A percentile compares a stretch with the other conserved stretches of the same genome.
phyloP scores from a whole-genome alignment of 1,139 yeast genomes.

The Yamadazyma pseudoaaseri region DNA sequence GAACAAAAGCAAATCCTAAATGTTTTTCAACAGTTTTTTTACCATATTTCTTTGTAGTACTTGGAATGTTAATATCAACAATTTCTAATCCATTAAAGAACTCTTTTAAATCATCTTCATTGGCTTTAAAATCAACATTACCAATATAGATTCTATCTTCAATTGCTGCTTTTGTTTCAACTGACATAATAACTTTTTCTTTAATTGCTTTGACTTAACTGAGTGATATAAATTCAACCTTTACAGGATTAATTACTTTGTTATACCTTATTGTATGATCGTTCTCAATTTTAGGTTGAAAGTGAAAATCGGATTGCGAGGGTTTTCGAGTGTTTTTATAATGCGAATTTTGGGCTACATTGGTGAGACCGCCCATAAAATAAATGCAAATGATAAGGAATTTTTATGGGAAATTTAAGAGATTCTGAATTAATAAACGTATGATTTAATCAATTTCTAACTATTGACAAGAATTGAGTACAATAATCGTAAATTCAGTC shows the following conservation, averaged over 20 bases:
- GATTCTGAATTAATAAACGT: too few relatives aligned
- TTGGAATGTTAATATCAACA: slow-evolving; percentile 42
- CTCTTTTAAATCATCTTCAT: slow-evolving; percentile 50
- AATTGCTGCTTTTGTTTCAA: slow-evolving; percentile 28
- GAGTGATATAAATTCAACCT: slow-evolving; percentile 1
- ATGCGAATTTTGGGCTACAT: slow-evolving; percentile 4
- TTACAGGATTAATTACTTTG: background rate
- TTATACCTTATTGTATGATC: too few relatives aligned
- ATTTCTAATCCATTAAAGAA: slow-evolving; percentile 40
- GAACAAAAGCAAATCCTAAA: slow-evolving; percentile 56
- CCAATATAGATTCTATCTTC: slow-evolving; percentile 51
- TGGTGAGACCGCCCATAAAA: too few relatives aligned
- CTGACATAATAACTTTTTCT: too few relatives aligned
- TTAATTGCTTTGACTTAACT: slow-evolving; percentile 8
- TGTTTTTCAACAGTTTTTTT: slow-evolving; percentile 35
- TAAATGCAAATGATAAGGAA: too few relatives aligned
- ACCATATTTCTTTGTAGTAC: slow-evolving; percentile 32
- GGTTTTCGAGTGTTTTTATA: slow-evolving; percentile 2
- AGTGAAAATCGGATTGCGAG: slow-evolving; percentile 1
- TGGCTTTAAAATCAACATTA: slow-evolving; percentile 51
- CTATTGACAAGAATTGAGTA: too few relatives aligned
- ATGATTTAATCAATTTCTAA: too few relatives aligned
- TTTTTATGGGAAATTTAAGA: too few relatives aligned
- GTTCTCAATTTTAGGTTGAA: background rate
- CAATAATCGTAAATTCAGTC: too few relatives aligned